phyloP scores from a whole-genome alignment of 495 filamentous ascomycete species.

The Apodospora peruviana region DNA sequence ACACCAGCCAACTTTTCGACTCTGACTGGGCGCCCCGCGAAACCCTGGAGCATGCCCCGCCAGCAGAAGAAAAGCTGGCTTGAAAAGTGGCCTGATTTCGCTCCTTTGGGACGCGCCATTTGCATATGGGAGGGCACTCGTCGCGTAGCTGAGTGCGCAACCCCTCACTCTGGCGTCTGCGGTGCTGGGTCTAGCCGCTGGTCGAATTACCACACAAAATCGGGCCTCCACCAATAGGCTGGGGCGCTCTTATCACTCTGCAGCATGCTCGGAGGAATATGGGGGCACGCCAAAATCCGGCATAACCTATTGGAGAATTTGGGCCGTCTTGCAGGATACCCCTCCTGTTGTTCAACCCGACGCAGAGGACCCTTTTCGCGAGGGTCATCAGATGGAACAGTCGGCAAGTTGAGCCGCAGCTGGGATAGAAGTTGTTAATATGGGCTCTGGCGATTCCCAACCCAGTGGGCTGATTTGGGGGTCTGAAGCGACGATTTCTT shows the following conservation, averaged over 20 bases:
- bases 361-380: conserved; percentile 15
- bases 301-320: conserved; percentile 19
- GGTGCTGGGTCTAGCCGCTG: conserved; percentile 14
- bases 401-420: conserved; percentile 22
- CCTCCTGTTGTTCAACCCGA: conserved; percentile 18
- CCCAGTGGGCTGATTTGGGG: no score
- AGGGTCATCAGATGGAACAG: not conserved
- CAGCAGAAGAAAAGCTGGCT: conserved; percentile 2
- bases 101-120: not conserved
- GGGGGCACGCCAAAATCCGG: conserved; percentile 14
- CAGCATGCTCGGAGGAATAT: conserved; percentile 13
- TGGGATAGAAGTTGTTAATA: not conserved
- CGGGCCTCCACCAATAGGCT: conserved; percentile 17
- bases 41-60: conserved; percentile 24
- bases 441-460: not conserved
- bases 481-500: no score
- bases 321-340: conserved; percentile 19
- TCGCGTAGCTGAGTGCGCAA: conserved; percentile 6
- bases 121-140: conserved; percentile 4
- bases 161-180: conserved; percentile 19
- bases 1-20: conserved; percentile 35
- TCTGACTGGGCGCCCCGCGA: conserved; percentile 29
- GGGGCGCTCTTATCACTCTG: conserved; percentile 23
- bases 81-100: conserved; percentile 20
- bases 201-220: conserved; percentile 23